These are phyloP conservation scores for Capronia epimyces DNA, from an alignment of 2,329 filamentous ascomycete species.

Conservation along the genomic window DNA sequence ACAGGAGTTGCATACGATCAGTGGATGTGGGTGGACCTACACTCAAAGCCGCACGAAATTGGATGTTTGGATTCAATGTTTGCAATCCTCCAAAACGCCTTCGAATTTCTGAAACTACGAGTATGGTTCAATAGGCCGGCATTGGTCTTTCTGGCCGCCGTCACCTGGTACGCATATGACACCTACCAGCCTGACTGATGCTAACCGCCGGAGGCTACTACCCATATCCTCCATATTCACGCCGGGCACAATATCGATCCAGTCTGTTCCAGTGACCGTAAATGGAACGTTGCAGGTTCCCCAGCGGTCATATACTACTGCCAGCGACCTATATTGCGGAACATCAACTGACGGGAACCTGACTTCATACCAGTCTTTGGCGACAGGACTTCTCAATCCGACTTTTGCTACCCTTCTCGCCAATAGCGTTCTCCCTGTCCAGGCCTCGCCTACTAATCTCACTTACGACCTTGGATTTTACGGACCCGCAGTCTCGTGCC, in stretches of 20 bases:
- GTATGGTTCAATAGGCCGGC: slow-evolving; percentile 11
- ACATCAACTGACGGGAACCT: slow-evolving; percentile 6
- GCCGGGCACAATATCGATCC: slow-evolving; percentile 13
- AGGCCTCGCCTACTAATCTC: slow-evolving; percentile 8
- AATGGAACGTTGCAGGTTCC: slow-evolving; percentile 9
- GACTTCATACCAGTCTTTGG: slow-evolving; percentile 3
- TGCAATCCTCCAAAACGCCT: slow-evolving; percentile 9
- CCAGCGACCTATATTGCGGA: slow-evolving; percentile 7
- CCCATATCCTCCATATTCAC: slow-evolving; percentile 16
- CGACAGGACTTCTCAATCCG: slow-evolving; percentile 9
- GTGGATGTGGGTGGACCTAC: slow-evolving; percentile 16
- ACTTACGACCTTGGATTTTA: slow-evolving; percentile 13
- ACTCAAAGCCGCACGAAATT: slow-evolving; percentile 10
- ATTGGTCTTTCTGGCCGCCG: slow-evolving; percentile 9
- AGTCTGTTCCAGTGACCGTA: slow-evolving; percentile 3
- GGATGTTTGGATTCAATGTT: slow-evolving; percentile 13
- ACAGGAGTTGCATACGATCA: slow-evolving; percentile 17
- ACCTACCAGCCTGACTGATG: background rate
- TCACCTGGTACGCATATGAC: slow-evolving; percentile 10
- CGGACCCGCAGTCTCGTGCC: slow-evolving; percentile 12
- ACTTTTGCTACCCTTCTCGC: slow-evolving; percentile 10
- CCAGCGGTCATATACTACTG: slow-evolving; percentile 9
- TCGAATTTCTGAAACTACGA: slow-evolving; percentile 10
- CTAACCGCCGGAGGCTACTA: slow-evolving; percentile 7
- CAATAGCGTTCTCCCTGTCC: slow-evolving; percentile 6